These are phyloP conservation scores for Colletotrichum euphorbiae DNA, from an alignment of 2,329 filamentous ascomycete species.

Conservation along the genomic window DNA sequence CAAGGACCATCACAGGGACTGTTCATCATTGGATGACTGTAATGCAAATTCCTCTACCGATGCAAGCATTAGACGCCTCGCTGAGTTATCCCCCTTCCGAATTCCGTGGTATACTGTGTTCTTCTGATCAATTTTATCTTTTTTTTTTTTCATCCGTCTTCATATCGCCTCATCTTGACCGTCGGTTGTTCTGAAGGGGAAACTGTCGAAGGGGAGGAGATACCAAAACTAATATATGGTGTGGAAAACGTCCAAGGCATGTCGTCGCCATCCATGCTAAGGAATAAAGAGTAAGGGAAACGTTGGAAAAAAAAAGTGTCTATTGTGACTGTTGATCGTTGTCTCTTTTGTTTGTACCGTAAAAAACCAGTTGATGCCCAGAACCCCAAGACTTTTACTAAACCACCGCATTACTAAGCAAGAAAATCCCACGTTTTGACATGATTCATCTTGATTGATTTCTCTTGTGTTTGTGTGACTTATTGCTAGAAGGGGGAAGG, in stretches of 20 bases:
- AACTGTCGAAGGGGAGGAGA: neutral
- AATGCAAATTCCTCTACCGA: slow-evolving; percentile 24
- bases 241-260: neutral
- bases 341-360: slow-evolving; percentile 39
- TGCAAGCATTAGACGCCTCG: slow-evolving; percentile 36
- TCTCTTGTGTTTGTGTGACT: slow-evolving; percentile 35
- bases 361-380: slow-evolving; percentile 31
- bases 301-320: slow-evolving; percentile 3
- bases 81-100: slow-evolving; percentile 19
- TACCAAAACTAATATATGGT: neutral
- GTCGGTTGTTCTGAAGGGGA: slow-evolving; percentile 10
- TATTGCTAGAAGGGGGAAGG: slow-evolving; percentile 33
- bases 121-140: neutral
- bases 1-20: too few species aligned
- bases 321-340: slow-evolving; percentile 9
- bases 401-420: slow-evolving; percentile 17
- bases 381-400: slow-evolving; percentile 14
- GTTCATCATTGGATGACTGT: neutral
- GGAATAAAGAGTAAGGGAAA: neutral
- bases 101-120: slow-evolving; percentile 23
- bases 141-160: slow-evolving; percentile 14
- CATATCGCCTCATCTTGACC: slow-evolving; percentile 33
- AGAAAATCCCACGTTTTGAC: slow-evolving; percentile 31
- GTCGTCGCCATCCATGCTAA: neutral
- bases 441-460: slow-evolving; percentile 40